These are phyloP conservation scores for Saxophila tyrrhenica DNA, from an alignment of 495 filamentous ascomycete genomes.

Conservation along the genomic window DNA sequence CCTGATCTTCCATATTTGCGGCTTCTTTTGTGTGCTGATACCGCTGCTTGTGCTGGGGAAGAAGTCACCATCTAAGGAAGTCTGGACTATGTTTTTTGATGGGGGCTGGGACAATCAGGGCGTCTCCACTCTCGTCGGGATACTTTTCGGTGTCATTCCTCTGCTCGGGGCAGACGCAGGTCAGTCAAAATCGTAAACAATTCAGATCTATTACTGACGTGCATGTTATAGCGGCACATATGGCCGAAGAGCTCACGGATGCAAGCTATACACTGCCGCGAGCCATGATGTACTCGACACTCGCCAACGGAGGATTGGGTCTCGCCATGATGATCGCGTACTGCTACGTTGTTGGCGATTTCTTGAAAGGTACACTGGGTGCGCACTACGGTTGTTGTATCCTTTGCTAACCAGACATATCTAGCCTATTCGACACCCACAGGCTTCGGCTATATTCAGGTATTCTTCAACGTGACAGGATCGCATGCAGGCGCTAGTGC, in stretches of 20 bases:
- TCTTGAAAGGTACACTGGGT: not conserved
- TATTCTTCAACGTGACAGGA: not conserved
- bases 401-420: not conserved
- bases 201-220: not conserved
- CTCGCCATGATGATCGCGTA: slow-evolving; percentile 5
- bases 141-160: slow-evolving; percentile 14
- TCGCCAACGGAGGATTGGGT: slow-evolving; percentile 23
- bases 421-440: not conserved
- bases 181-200: not conserved
- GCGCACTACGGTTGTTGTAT: not conserved
- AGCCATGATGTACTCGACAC: slow-evolving; percentile 19
- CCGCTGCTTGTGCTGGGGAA: slow-evolving; percentile 14
- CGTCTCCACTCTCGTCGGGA: slow-evolving; percentile 3
- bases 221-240: slow-evolving; percentile 22
- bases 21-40: slow-evolving; percentile 18
- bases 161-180: slow-evolving; percentile 26
- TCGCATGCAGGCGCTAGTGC: not conserved
- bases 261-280: slow-evolving; percentile 23
- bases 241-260: slow-evolving; percentile 28
- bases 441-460: not conserved
- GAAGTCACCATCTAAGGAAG: not conserved
- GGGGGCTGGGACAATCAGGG: slow-evolving; percentile 17
- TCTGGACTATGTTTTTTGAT: slow-evolving; percentile 22
- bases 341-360: not conserved
- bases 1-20: slow-evolving; percentile 12